phyloP scores from a whole-genome alignment of 805 yeast genomes.

The Scheffersomyces spartinae region DNA sequence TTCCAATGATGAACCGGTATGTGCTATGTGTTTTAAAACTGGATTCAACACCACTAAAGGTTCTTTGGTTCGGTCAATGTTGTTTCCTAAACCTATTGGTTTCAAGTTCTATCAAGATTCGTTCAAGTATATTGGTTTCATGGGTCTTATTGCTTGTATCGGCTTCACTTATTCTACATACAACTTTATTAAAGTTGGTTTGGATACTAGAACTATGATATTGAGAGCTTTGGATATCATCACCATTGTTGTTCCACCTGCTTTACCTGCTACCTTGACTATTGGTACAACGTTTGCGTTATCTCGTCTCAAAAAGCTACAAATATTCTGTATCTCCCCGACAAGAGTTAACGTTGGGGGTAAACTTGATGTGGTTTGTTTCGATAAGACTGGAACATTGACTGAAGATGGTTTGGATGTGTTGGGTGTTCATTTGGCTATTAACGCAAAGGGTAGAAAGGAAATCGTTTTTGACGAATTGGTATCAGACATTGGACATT shows the following conservation, averaged over 20 bases:
- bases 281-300: conserved; percentile 94
- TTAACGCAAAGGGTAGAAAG: conserved; percentile 28
- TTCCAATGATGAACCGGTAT: conserved; percentile 62
- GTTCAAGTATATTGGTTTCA: conserved; percentile 89
- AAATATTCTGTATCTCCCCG: conserved; percentile 86
- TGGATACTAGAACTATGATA: conserved; percentile 58
- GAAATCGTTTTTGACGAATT: conserved; percentile 24
- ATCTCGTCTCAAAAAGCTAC: conserved; percentile 52
- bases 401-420: conserved; percentile 96
- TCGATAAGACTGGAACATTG: conserved; percentile 95
- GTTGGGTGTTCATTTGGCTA: conserved; percentile 39
- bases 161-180: conserved; percentile 81
- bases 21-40: conserved; percentile 79
- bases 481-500: conserved; percentile 5
- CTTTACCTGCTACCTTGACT: conserved; percentile 92
- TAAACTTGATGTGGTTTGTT: conserved; percentile 78
- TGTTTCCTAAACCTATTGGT: conserved; percentile 89
- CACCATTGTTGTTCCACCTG: conserved; percentile 98
- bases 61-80: conserved; percentile 84
- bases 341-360: conserved; percentile 95
- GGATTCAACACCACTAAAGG: conserved; percentile 97
- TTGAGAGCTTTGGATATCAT: conserved; percentile 87
- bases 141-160: conserved; percentile 72
- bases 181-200: conserved; percentile 68
- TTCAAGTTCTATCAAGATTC: conserved; percentile 92